These are phyloP conservation scores for Corrigiola litoralis DNA, from an alignment of 179 eudicot genomes.

Conservation along the genomic window DNA sequence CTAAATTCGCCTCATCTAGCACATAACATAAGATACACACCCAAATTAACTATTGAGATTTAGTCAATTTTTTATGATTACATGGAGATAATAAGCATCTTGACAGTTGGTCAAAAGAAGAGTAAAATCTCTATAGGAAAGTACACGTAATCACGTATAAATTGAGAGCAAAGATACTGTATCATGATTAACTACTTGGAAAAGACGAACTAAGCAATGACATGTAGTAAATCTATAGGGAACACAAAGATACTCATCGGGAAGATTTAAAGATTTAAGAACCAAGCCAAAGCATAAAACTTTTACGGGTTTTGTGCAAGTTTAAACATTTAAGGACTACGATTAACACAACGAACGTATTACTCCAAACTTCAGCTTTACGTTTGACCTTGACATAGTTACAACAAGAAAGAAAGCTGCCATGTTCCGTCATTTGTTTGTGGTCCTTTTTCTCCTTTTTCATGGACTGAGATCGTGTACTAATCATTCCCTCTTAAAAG, in stretches of 20 bases:
- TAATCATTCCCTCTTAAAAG: constrained; percentile 21
- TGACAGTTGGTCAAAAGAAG: too few relatives aligned
- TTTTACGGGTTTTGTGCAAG: not conserved
- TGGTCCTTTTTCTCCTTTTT: not conserved
- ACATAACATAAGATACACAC: too few relatives aligned
- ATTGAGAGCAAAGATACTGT: not conserved
- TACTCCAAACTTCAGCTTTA: not conserved
- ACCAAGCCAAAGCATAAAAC: not conserved
- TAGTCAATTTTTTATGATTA: too few relatives aligned
- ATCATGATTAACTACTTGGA: constrained; percentile 16
- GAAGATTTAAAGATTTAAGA: constrained; percentile 9
- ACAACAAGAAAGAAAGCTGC: not conserved
- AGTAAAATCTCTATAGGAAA: not conserved
- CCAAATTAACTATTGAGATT: too few relatives aligned
- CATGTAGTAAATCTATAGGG: constrained; percentile 22
- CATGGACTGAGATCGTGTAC: constrained; percentile 2
- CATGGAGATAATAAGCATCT: too few relatives aligned
- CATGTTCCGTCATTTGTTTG: not conserved
- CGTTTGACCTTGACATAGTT: constrained; percentile 13
- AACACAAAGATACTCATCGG: constrained; percentile 19
- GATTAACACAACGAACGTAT: not conserved
- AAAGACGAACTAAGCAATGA: not conserved
- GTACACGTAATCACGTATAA: constrained; percentile 3
- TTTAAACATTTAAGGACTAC: not conserved
- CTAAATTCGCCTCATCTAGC: too few relatives aligned